Conservation (phyloP, 768 basidiomycete species). For the Cubamyces sp. region DNA sequence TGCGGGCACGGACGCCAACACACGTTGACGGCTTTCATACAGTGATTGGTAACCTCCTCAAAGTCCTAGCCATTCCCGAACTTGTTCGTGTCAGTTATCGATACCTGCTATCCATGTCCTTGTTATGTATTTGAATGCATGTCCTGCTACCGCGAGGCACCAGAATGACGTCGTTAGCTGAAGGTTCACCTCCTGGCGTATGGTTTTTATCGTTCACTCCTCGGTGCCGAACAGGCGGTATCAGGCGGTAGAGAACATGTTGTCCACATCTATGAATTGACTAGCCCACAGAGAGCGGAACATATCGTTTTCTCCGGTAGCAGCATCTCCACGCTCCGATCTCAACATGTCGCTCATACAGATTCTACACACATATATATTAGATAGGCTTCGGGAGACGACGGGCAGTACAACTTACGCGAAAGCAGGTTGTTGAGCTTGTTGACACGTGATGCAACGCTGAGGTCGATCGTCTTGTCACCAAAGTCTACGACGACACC, state of each 20-base stretch:
- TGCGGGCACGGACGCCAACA: background rate
- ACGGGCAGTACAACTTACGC: slow-evolving; percentile 52
- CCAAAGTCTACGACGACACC: slow-evolving; percentile 96
- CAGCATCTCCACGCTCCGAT: slow-evolving; percentile 3
- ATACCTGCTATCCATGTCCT: slow-evolving; percentile 5
- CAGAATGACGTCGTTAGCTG: too few species aligned
- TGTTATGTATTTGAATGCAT: background rate
- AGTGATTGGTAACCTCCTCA: too few species aligned
- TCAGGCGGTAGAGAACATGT: background rate
- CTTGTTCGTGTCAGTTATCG: background rate
- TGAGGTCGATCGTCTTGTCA: slow-evolving; percentile 97
- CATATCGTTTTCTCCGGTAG: slow-evolving; percentile 4
- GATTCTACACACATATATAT: slow-evolving; percentile 9
- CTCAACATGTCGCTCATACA: slow-evolving; percentile 10
- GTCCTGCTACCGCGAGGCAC: background rate
- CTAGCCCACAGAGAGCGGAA: slow-evolving; percentile 5
- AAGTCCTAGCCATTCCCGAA: too few species aligned
- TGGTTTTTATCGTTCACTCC: too few species aligned
- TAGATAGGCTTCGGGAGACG: background rate
- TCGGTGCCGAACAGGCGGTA: background rate
- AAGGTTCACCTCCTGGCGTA: too few species aligned
- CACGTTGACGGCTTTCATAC: background rate
- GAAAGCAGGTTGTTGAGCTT: slow-evolving; percentile 90
- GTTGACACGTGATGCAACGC: slow-evolving; percentile 90
- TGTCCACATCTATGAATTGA: slow-evolving; percentile 23